phyloP scores from a whole-genome alignment of 2,329 filamentous ascomycete species.

The Epichloe scottii region DNA sequence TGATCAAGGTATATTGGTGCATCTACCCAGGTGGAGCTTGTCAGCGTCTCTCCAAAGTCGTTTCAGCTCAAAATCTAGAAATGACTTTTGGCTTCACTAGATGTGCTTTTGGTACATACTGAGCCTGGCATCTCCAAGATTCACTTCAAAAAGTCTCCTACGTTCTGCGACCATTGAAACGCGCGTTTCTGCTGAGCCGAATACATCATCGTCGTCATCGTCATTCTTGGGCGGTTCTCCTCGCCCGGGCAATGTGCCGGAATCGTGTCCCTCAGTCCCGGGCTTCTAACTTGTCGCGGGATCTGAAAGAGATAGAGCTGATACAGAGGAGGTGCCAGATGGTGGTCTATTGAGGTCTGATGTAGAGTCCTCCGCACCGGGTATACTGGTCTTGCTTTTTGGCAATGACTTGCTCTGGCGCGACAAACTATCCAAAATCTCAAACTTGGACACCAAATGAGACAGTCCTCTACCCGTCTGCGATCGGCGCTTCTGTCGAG shows the following conservation, averaged over 20 bases:
- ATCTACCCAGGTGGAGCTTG: neutral
- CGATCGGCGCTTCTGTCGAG: neutral
- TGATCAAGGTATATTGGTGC: neutral
- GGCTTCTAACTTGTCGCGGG: neutral
- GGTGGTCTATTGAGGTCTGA: neutral
- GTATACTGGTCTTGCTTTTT: neutral
- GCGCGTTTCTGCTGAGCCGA: neutral
- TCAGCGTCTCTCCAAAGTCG: neutral
- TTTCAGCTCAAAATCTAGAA: neutral
- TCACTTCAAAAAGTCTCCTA: slow-evolving; percentile 12
- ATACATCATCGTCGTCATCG: neutral
- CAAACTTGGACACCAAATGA: slow-evolving; percentile 24
- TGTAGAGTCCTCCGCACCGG: neutral
- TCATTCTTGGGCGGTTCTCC: neutral
- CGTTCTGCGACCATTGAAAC: slow-evolving; percentile 14
- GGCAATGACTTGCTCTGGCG: neutral
- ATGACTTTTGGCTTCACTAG: neutral
- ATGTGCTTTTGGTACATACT: neutral
- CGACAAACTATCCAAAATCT: slow-evolving; percentile 15
- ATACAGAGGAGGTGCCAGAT: neutral
- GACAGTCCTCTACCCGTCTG: slow-evolving; percentile 11
- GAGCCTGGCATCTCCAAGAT: neutral
- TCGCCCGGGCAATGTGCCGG: too few species aligned
- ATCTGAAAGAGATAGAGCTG: neutral
- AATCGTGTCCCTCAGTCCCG: too few species aligned